phyloP scores from a whole-genome alignment of 2,329 filamentous ascomycete genomes.

The Mycogone perniciosa region DNA sequence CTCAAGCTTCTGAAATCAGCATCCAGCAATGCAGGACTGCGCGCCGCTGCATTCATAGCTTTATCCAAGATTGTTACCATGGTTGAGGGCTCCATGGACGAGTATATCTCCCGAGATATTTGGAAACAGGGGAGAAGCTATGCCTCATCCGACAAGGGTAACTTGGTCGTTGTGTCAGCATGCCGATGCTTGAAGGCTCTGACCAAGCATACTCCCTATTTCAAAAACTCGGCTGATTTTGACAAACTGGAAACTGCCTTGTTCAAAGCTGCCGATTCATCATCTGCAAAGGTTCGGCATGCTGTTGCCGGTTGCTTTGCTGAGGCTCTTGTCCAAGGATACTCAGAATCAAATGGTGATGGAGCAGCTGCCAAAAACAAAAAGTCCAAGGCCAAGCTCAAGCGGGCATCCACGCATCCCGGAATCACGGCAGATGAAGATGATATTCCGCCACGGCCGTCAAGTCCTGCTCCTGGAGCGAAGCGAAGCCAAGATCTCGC shows the following conservation, averaged over 20 bases:
- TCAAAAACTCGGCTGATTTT: slow-evolving; percentile 83
- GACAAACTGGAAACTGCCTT: slow-evolving; percentile 77
- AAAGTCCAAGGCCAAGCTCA: slow-evolving; percentile 58
- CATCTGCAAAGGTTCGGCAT: slow-evolving; percentile 68
- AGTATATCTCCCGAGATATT: slow-evolving; percentile 76
- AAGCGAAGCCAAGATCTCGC: slow-evolving; percentile 68
- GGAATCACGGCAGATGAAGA: slow-evolving; percentile 66
- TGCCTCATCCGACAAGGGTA: slow-evolving; percentile 73
- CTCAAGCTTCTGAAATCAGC: slow-evolving; percentile 76
- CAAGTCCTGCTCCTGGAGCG: slow-evolving; percentile 61
- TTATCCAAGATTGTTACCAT: slow-evolving; percentile 71
- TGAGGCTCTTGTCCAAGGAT: slow-evolving; percentile 73
- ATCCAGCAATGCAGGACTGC: slow-evolving; percentile 72
- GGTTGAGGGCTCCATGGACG: slow-evolving; percentile 72
- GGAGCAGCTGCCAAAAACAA: slow-evolving; percentile 57
- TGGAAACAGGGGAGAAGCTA: slow-evolving; percentile 86
- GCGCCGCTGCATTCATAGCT: slow-evolving; percentile 69
- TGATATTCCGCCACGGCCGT: slow-evolving; percentile 58
- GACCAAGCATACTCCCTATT: slow-evolving; percentile 67
- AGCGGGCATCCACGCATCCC: slow-evolving; percentile 54
- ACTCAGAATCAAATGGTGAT: slow-evolving; percentile 43
- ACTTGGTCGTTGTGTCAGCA: slow-evolving; percentile 70
- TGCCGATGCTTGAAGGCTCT: slow-evolving; percentile 74
- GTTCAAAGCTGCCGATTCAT: slow-evolving; percentile 81
- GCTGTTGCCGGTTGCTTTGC: slow-evolving; percentile 82